A percentile compares a stretch with the other conserved stretches of the same genome.
These are phyloP conservation scores for Bipolaris victoriae DNA, from an alignment of 2,329 filamentous ascomycete species.

Conservation along the genomic window DNA sequence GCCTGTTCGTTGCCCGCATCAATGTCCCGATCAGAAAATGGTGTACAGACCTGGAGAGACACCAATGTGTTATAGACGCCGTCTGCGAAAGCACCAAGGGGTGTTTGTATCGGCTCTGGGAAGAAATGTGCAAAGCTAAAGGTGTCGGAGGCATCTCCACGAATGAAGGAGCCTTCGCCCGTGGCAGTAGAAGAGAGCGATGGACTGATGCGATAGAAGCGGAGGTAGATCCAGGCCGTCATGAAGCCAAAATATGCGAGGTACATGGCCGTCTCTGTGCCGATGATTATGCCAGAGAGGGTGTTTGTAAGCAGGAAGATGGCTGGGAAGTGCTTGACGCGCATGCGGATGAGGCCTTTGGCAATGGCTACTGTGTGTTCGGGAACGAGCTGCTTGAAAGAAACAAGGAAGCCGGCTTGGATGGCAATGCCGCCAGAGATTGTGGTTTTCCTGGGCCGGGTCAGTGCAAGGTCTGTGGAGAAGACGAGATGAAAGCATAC, in stretches of 20 bases:
- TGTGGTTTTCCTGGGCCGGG: conserved; percentile 67
- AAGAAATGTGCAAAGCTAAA: conserved; percentile 98
- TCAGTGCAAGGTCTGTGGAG: conserved; percentile 17
- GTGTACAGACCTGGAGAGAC: conserved; percentile 76
- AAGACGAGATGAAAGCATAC: conserved; percentile 56
- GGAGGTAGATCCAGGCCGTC: conserved; percentile 91
- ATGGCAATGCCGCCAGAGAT: conserved; percentile 88
- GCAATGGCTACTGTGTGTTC: conserved; percentile 96
- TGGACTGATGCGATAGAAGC: conserved; percentile 85
- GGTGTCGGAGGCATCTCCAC: conserved; percentile 92
- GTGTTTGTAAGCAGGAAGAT: conserved; percentile 76
- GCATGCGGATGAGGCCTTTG: conserved; percentile 84
- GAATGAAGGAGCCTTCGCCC: conserved; percentile 63
- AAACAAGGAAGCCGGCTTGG: conserved; percentile 92
- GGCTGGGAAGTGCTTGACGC: conserved; percentile 80
- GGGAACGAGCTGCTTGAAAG: conserved; percentile 96
- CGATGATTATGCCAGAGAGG: conserved; percentile 67
- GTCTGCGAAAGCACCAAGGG: conserved; percentile 75
- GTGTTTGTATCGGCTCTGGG: conserved; percentile 79
- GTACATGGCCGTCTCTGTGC: conserved; percentile 78
- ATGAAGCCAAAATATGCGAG: conserved; percentile 82
- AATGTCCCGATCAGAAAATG: conserved; percentile 82
- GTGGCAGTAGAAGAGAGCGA: conserved; percentile 62
- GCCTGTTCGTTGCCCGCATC: conserved; percentile 75
- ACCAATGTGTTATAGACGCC: conserved; percentile 77